Conservation (phyloP, 768 basidiomycete genomes). For the Nevesoporus exiguus region DNA sequence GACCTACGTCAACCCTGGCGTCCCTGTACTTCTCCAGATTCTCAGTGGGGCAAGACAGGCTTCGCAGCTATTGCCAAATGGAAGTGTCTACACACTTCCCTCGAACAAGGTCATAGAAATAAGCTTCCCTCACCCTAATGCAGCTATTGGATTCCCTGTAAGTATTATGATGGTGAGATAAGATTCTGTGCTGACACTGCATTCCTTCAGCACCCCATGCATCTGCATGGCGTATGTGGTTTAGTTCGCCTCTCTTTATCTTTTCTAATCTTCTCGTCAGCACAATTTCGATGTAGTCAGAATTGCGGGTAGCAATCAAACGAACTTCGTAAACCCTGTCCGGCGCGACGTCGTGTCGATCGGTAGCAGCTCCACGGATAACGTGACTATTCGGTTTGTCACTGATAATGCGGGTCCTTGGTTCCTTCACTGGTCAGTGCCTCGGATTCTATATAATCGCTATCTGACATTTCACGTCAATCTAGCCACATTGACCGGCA, state of each 20-base stretch:
- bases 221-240: conserved; percentile 37
- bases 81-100: conserved; percentile 19
- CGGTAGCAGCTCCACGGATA: conserved; percentile 31
- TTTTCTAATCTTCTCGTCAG: conserved; percentile 8
- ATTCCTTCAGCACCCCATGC: conserved; percentile 32
- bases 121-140: conserved; percentile 37
- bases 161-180: conserved; percentile 3
- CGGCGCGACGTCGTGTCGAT: conserved; percentile 31
- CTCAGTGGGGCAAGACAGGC: conserved; percentile 46
- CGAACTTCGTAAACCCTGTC: conserved; percentile 36
- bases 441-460: not conserved
- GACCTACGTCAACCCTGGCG: conserved; percentile 26
- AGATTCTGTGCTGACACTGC: not conserved
- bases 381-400: conserved; percentile 46
- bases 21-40: conserved; percentile 9
- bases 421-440: not conserved
- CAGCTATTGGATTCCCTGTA: conserved; percentile 26
- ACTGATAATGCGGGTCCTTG: not conserved
- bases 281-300: conserved; percentile 35
- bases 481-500: not conserved
- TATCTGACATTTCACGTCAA: not conserved
- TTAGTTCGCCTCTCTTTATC: too few species aligned
- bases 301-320: conserved; percentile 20
- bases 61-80: conserved; percentile 43
- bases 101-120: conserved; percentile 44